Base-by-base conservation (phyloP, 2,329 filamentous ascomycete genomes). In the Colletotrichum sp. region DNA sequence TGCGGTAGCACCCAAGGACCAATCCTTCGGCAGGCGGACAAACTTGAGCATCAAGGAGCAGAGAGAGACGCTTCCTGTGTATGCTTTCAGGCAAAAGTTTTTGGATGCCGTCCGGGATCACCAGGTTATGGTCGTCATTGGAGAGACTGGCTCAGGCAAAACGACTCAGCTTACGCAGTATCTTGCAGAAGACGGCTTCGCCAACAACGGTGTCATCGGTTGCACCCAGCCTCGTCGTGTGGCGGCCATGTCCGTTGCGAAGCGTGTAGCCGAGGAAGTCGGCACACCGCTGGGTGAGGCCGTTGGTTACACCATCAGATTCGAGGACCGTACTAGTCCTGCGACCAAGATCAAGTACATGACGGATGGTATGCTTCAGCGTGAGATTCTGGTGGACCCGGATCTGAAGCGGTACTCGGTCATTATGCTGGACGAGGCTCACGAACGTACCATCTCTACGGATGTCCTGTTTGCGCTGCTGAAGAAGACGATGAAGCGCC, bases 331-430 rank as follows among this genome's bases (percentile, higher is more conserved):
- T 83, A 98, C 96, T 0, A 95, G 93, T 78, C 92, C 95, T 3
- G 90, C 93, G 21, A 99, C 97, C 2, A 95, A 93, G 82, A 98
- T 99, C 88, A 99, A 99, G 87, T 99, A 99, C 87, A 98, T 99
- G 96, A 99, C 97, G 18, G 97, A 99, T 81, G 97, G 97, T 85
- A 99, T 99, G 95, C 91, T 99, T 83, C 93, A 98, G 86, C 92
- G 97, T 87, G 97, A 99, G 86, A 96, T 98, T 83, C 90, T 99
- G 68, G 90, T 98, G 79, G 97, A 99, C 83, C 95, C 96, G 1
- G 94, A 98, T 80, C 87, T 99, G 79, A 94, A 91, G 81, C 92
- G 95, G 78, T 99, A 99, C 83, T 98, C 96, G 1, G 95, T 97
- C 76, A 98, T 99, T 81, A 99, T 99, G 93, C 90, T 99, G 80